A percentile compares a stretch with the other conserved stretches of the same genome.
Conservation (phyloP, 345 rosid species). For the Mallotus nudiflorus region DNA sequence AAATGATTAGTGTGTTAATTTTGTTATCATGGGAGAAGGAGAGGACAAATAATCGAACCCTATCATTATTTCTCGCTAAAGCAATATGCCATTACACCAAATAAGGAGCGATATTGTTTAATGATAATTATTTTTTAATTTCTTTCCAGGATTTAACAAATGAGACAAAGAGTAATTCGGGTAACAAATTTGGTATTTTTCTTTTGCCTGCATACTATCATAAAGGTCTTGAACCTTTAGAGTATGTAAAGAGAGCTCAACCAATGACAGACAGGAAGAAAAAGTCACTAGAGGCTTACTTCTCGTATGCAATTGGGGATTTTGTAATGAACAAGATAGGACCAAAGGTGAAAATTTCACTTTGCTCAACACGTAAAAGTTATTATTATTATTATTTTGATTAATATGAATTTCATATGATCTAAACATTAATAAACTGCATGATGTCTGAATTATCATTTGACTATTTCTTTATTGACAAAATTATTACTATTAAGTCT, state of each 20-base stretch:
- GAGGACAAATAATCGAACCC: no score
- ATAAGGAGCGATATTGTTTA: not conserved
- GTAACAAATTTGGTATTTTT: constrained; percentile 56
- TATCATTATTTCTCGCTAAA: no score
- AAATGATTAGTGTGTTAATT: no score
- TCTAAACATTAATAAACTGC: no score
- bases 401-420: no score
- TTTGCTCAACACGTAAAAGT: no score
- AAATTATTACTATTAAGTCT: no score
- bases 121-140: not conserved
- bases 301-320: constrained; percentile 44
- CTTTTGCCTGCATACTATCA: constrained; percentile 49
- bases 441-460: no score
- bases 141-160: constrained; percentile 39
- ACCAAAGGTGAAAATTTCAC: constrained; percentile 36
- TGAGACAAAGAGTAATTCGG: constrained; percentile 43
- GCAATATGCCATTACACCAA: no score
- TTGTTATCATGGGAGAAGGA: no score
- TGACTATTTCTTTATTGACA: no score
- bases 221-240: constrained; percentile 34
- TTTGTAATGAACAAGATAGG: constrained; percentile 43
- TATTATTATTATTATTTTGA: no score
- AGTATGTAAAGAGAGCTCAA: constrained; percentile 50
- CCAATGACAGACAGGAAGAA: constrained; percentile 53
- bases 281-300: constrained; percentile 45